Conservation (phyloP, 2,329 filamentous ascomycete genomes). For the Colletotrichum orbiculare region DNA sequence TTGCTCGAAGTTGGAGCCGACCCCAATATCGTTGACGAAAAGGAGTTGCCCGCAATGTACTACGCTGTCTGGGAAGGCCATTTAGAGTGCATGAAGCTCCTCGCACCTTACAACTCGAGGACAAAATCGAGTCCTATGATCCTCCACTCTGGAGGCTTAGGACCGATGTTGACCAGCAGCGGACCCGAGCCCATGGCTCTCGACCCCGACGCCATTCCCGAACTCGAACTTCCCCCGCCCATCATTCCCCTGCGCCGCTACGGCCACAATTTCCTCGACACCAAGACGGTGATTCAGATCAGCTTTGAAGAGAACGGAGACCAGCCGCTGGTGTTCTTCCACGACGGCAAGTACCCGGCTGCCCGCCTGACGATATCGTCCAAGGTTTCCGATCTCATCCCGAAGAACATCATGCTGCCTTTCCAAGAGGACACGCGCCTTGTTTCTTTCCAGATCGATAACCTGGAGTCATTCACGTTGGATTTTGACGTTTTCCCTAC, state of each 20-base stretch:
- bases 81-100: slow-evolving; percentile 90
- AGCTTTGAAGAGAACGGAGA: slow-evolving; percentile 83
- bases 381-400: slow-evolving; percentile 94
- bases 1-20: slow-evolving; percentile 84
- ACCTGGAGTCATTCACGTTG: slow-evolving; percentile 89
- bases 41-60: slow-evolving; percentile 93
- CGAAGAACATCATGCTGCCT: slow-evolving; percentile 93
- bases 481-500: slow-evolving; percentile 99
- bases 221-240: slow-evolving; percentile 90
- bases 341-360: slow-evolving; percentile 95
- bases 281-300: slow-evolving; percentile 95
- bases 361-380: slow-evolving; percentile 96
- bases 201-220: slow-evolving; percentile 89
- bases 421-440: slow-evolving; percentile 96
- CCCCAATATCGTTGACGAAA: slow-evolving; percentile 87
- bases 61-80: slow-evolving; percentile 99
- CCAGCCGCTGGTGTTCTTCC: slow-evolving; percentile 90
- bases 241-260: slow-evolving; percentile 96
- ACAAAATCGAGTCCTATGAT: slow-evolving; percentile 57
- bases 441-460: slow-evolving; percentile 96
- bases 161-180: slow-evolving; percentile 58
- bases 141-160: slow-evolving; percentile 54
- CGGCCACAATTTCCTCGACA: slow-evolving; percentile 98
- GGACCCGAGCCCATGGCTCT: slow-evolving; percentile 71
- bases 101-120: slow-evolving; percentile 70